A percentile compares a stretch with the other conserved stretches of the same genome.
Conservation (phyloP, 73 alveolate species). For the Paramecium pentaurelia region DNA sequence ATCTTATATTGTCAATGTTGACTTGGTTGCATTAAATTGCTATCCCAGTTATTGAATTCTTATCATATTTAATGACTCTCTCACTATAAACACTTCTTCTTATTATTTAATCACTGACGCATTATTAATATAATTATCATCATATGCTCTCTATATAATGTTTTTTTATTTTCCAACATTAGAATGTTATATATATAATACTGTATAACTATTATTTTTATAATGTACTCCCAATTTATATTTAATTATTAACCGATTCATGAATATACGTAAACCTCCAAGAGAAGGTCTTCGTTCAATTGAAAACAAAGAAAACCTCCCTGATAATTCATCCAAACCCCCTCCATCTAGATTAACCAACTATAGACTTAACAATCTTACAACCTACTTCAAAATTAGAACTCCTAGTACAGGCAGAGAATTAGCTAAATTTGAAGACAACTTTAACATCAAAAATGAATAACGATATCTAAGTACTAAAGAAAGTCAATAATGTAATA, state of each 20-base stretch:
- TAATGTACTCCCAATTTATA: background rate
- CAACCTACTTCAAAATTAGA: background rate
- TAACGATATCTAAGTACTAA: background rate
- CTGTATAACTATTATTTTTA: background rate
- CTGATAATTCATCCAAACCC: background rate
- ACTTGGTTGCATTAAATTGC: background rate
- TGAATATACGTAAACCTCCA: background rate
- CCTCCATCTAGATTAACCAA: background rate
- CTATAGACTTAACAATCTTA: background rate
- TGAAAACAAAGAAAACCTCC: background rate
- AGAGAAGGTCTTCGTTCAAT: background rate
- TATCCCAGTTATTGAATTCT: background rate
- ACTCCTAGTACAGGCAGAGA: constrained; percentile 18
- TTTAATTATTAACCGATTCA: background rate
- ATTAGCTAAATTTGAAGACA: background rate
- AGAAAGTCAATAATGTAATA: background rate
- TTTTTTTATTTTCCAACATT: background rate
- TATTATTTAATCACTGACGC: background rate
- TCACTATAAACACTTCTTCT: background rate
- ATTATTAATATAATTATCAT: background rate
- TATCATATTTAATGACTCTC: background rate
- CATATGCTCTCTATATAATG: background rate
- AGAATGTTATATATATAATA: background rate
- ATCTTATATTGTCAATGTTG: constrained; percentile 47
- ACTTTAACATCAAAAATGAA: background rate